A percentile compares a stretch with the other conserved stretches of the same genome.
phyloP scores from a whole-genome alignment of 2,329 filamentous ascomycete species.

The Metarhizium anisopliae region DNA sequence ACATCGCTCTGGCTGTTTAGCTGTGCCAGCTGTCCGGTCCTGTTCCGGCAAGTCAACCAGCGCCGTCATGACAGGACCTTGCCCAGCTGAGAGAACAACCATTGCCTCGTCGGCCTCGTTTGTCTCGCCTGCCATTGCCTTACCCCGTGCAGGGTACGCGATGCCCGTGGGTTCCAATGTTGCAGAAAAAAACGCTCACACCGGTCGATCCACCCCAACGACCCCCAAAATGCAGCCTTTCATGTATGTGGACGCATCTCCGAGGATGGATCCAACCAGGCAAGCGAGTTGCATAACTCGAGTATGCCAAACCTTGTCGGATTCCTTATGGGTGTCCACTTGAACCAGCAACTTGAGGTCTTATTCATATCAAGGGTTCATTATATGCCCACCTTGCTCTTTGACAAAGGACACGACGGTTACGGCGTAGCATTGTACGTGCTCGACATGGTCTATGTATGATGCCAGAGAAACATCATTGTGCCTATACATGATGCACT shows the following conservation, averaged over 20 bases:
- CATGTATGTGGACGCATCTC: constrained; percentile 6
- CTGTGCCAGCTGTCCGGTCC: not conserved
- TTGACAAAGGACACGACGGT: not conserved
- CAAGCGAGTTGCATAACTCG: constrained; percentile 4
- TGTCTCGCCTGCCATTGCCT: not conserved
- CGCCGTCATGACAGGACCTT: not conserved
- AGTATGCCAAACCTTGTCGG: not conserved
- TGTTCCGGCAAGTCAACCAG: not conserved
- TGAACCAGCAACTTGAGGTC: not conserved
- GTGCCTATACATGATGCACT: constrained; percentile 5
- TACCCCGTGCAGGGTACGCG: not conserved
- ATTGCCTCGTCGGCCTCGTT: not conserved
- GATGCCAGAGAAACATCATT: constrained; percentile 6
- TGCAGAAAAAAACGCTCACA: not conserved
- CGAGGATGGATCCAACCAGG: constrained; percentile 3
- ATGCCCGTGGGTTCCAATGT: not conserved
- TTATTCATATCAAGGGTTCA: not conserved
- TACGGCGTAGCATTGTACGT: not conserved
- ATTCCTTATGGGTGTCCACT: constrained; percentile 2
- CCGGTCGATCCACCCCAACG: constrained; percentile 3
- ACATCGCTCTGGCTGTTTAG: not conserved
- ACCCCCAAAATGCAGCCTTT: constrained; percentile 5
- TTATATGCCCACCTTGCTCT: constrained; percentile 3
- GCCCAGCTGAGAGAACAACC: not conserved
- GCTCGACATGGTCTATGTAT: constrained; percentile 5